These are phyloP conservation scores for Meyerozyma carpophila DNA, from an alignment of 1,139 yeast genomes.

Conservation along the genomic window DNA sequence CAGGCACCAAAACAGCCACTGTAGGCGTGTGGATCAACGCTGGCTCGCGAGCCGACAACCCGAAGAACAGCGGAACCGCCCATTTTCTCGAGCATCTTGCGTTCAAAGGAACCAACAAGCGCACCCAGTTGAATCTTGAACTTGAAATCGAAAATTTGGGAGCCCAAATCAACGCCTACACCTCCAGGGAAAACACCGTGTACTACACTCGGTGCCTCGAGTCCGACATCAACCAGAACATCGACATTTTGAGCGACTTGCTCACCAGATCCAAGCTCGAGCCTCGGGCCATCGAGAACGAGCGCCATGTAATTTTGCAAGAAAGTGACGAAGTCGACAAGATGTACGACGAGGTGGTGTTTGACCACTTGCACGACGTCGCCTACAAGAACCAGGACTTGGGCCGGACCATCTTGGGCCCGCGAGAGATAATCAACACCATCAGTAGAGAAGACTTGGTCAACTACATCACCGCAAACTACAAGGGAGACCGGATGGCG, in stretches of 20 bases:
- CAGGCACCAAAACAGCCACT: conserved; percentile 89
- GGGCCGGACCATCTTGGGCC: conserved; percentile 97
- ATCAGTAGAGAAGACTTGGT: conserved; percentile 73
- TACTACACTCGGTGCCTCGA: conserved; percentile 88
- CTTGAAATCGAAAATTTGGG: conserved; percentile 95
- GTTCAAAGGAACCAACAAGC: conserved; percentile 82
- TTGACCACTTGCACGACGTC: conserved; percentile 92
- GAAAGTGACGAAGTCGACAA: conserved; percentile 98
- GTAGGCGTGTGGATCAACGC: conserved; percentile 98
- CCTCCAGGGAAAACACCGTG: conserved; percentile 95
- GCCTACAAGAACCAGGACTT: conserved; percentile 88
- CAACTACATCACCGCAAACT: conserved; percentile 76
- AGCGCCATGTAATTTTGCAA: conserved; percentile 90
- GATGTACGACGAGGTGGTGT: conserved; percentile 96
- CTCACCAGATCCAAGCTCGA: conserved; percentile 82
- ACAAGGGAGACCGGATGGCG: conserved; percentile 97
- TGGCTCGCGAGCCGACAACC: conserved; percentile 93
- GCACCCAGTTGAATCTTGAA: conserved; percentile 83
- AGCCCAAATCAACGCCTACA: conserved; percentile 94
- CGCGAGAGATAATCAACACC: conserved; percentile 79
- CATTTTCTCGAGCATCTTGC: conserved; percentile 95
- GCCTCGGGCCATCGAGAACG: conserved; percentile 83
- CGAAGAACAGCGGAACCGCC: conserved; percentile 86
- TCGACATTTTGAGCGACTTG: conserved; percentile 85
- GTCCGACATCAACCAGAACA: conserved; percentile 76